These are phyloP conservation scores for Tripidium arundinaceum DNA, from an alignment of 202 grass and related monocot species.

Conservation along the genomic window DNA sequence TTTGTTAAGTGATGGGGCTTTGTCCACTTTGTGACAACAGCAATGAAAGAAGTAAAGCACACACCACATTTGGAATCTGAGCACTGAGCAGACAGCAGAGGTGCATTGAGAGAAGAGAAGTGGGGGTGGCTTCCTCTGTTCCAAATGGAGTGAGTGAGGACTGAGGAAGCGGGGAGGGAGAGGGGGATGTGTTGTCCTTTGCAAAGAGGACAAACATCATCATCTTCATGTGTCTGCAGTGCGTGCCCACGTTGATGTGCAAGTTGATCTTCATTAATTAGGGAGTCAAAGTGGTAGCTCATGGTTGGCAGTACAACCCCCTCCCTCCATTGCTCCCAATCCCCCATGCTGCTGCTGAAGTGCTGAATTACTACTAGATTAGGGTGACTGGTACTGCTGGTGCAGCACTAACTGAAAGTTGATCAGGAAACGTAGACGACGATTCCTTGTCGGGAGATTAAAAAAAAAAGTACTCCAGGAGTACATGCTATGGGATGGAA, in stretches of 20 bases:
- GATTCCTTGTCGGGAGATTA: too few species aligned
- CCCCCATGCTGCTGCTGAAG: background rate
- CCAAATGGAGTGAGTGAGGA: too few species aligned
- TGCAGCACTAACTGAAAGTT: background rate
- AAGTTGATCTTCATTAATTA: constrained; percentile 34
- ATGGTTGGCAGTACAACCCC: background rate
- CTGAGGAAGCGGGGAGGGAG: background rate
- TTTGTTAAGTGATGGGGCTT: background rate
- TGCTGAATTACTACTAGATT: background rate
- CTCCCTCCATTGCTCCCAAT: background rate
- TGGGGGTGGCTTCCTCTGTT: too few species aligned
- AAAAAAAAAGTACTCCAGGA: too few species aligned
- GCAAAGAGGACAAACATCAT: constrained; percentile 33
- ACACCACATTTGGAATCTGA: constrained; percentile 21
- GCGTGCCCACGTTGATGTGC: background rate
- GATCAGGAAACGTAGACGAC: too few species aligned
- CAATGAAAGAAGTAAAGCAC: background rate
- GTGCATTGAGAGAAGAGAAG: background rate
- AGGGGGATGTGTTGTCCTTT: background rate
- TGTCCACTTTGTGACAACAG: constrained; percentile 2
- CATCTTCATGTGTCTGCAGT: constrained; percentile 1
- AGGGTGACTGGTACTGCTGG: background rate
- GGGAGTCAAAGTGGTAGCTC: constrained; percentile 24
- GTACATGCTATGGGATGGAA: too few species aligned
- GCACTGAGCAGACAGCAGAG: background rate